These are phyloP conservation scores for Huntiella decipiens DNA, from an alignment of 2,329 filamentous ascomycete species.

Conservation along the genomic window DNA sequence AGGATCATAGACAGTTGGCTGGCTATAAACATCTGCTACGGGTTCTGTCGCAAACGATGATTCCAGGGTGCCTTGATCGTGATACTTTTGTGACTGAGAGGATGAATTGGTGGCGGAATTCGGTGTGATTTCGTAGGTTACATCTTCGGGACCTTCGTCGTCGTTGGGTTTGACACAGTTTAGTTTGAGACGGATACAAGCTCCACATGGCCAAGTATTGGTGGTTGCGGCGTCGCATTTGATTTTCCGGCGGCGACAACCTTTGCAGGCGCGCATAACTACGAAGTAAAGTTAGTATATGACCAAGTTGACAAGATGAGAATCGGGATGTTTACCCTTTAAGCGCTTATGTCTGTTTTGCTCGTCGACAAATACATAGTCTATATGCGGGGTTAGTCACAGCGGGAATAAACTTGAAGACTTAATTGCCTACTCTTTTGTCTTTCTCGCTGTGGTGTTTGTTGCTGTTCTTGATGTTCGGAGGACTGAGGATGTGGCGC, in stretches of 20 bases:
- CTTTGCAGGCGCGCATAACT: slow-evolving; percentile 97
- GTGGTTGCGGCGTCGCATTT: slow-evolving; percentile 95
- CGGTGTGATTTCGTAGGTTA: slow-evolving; percentile 10
- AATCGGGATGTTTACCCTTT: slow-evolving; percentile 45
- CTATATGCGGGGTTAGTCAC: slow-evolving; percentile 24
- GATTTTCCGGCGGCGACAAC: slow-evolving; percentile 86
- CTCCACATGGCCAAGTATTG: slow-evolving; percentile 92
- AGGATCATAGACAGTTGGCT: slow-evolving; percentile 17
- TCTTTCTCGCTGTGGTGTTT: slow-evolving; percentile 20
- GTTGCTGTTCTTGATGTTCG: slow-evolving; percentile 21
- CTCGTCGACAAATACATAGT: slow-evolving; percentile 98
- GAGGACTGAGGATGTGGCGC: slow-evolving; percentile 34
- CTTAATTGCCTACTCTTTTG: slow-evolving; percentile 9
- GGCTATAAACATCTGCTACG: slow-evolving; percentile 16
- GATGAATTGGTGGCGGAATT: background rate
- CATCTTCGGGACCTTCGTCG: slow-evolving; percentile 30
- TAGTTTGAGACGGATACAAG: slow-evolving; percentile 78
- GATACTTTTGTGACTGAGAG: background rate
- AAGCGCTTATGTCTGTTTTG: slow-evolving; percentile 94
- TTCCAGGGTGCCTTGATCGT: slow-evolving; percentile 2
- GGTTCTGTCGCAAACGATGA: slow-evolving; percentile 4
- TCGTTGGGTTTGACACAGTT: slow-evolving; percentile 82
- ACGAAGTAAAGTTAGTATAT: background rate
- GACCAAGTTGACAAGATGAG: background rate
- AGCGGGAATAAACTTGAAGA: no score